Evolutionary conservation across 1,284 basidiomycete species (phyloP), one percentile per base, ranked within the genome.

Genomic region (Ustilago curta): DNA sequence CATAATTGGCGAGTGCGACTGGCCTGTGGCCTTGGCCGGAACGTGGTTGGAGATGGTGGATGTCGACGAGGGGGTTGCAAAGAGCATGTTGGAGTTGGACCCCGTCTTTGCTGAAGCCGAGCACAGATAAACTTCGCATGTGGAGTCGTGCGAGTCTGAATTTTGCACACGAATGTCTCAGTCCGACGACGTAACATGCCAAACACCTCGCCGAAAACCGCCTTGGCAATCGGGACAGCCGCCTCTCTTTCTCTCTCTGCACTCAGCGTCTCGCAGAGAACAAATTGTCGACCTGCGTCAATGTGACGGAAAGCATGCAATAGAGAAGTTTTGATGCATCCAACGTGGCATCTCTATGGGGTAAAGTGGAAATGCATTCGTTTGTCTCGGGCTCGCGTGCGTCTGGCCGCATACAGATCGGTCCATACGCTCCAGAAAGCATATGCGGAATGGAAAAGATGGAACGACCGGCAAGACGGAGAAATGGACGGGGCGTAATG

Each of bases 401-500:
- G 35, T 16, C 27, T n/a, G 27, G 14, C 14, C 21, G 49, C 12
- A 40, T 14, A 25, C 16, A 21, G 31, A 18, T 62, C 25, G 58
- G 59, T 66, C 70, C 61, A 65, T 73, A 68, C 54, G 59, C 60
- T 73, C 70, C 65, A 73, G 70, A 64, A 32, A 29, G 9, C 29
- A 68, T 73, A 61, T 50, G 60, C 53, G 70, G 57, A 65, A 68
- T 73, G 37, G 70, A 47, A 48, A 60, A 55, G 40, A 64, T 73
- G 60, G 70, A 63, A 57, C 70, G 65, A 73, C 59, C 63, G 62
- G 58, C 59, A 23, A 37, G 11, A 49, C 18, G 42, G 35, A 31
- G n/a, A 49, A 49, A 49, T 21, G 48, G 4, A 14, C 47, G 39
- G 45, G 29, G 37, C 43, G 8, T 40, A n/a, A n/a, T n/a, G n/a